Conservation (phyloP, 2,329 filamentous ascomycete genomes). For the Lecanosticta acicola region DNA sequence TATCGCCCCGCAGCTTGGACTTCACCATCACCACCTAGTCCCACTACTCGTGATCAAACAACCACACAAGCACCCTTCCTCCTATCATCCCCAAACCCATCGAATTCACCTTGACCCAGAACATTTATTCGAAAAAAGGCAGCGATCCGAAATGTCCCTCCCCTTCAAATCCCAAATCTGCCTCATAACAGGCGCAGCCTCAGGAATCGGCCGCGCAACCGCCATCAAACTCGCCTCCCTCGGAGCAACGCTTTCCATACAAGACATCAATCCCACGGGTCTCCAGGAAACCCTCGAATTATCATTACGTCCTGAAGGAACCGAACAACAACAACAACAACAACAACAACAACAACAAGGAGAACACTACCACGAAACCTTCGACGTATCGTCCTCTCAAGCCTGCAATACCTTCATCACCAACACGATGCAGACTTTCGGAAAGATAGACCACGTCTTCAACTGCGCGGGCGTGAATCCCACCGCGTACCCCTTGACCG, state of each 20-base stretch:
- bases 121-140: too few relatives aligned
- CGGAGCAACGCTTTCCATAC: constrained; percentile 40
- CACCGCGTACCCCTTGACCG: constrained; percentile 30
- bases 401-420: constrained; percentile 25
- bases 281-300: constrained; percentile 24
- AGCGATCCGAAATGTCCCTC: too few relatives aligned
- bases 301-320: constrained; percentile 19
- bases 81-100: too few relatives aligned
- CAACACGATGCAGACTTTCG: constrained; percentile 20
- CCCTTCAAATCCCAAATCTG: too few relatives aligned
- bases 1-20: too few relatives aligned
- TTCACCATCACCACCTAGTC: too few relatives aligned
- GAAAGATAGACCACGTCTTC: constrained; percentile 36
- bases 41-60: too few relatives aligned
- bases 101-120: too few relatives aligned
- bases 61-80: too few relatives aligned
- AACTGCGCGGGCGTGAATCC: constrained; percentile 40
- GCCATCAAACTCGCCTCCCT: constrained; percentile 41
- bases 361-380: constrained; percentile 24
- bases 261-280: constrained; percentile 35
- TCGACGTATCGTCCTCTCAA: constrained; percentile 29
- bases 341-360: too few relatives aligned
- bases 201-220: constrained; percentile 42
- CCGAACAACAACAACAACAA: constrained; percentile 29
- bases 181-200: constrained; percentile 9